phyloP scores from a whole-genome alignment of 2,329 filamentous ascomycete species.

The Trichoderma atroviride region DNA sequence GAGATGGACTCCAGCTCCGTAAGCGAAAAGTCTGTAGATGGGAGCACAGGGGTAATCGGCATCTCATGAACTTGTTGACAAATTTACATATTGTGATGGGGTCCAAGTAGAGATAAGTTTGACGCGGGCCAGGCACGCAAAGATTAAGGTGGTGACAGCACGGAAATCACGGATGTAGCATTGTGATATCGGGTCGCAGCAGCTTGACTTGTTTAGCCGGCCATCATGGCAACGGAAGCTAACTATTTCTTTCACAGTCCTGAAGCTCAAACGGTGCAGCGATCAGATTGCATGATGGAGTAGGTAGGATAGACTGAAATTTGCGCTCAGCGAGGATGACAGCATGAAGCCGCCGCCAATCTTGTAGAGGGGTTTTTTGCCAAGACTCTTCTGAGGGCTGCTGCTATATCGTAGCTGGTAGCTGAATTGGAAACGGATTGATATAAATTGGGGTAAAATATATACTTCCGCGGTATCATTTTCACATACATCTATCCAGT shows the following conservation, averaged over 20 bases:
- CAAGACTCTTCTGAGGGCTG: background rate
- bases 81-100: background rate
- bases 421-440: background rate
- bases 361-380: conserved; percentile 1
- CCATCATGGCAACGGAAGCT: background rate
- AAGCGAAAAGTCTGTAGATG: background rate
- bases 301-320: conserved; percentile 10
- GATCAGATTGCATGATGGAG: background rate
- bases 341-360: conserved; percentile 7
- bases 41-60: background rate
- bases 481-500: background rate
- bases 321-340: conserved; percentile 23
- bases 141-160: background rate
- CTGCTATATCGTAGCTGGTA: background rate
- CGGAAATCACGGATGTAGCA: background rate
- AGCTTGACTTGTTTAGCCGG: background rate
- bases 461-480: background rate
- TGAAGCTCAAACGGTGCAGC: background rate
- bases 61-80: background rate
- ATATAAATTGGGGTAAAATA: background rate
- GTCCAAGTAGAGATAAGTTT: background rate
- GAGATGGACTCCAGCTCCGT: background rate
- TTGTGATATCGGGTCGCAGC: conserved; percentile 1
- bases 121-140: background rate
- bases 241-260: background rate